phyloP scores from a whole-genome alignment of 2,329 filamentous ascomycete species.

The Fusarium setosum region DNA sequence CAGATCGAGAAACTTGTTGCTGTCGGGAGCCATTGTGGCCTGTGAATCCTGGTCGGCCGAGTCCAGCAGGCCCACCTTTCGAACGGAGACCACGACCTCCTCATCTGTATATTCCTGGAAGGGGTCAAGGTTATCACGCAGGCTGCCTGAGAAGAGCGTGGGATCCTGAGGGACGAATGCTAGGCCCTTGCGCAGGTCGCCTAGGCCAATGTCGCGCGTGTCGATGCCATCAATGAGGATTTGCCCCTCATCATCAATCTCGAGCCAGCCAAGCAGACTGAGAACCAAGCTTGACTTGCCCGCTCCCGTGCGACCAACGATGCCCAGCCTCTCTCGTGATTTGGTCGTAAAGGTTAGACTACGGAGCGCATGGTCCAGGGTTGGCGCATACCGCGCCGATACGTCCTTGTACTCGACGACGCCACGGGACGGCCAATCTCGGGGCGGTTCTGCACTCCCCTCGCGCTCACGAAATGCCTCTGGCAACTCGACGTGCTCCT shows the following conservation, averaged over 20 bases:
- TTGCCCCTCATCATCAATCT: too few species aligned
- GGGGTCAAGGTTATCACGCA: constrained; percentile 73
- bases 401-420: constrained; percentile 63
- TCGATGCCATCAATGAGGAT: constrained; percentile 68
- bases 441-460: too few species aligned
- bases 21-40: too few species aligned
- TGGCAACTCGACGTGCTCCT: too few species aligned
- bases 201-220: constrained; percentile 62
- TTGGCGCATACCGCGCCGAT: constrained; percentile 59
- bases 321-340: constrained; percentile 80
- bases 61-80: too few species aligned
- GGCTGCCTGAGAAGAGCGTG: constrained; percentile 65
- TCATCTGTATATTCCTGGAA: too few species aligned
- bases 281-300: constrained; percentile 78
- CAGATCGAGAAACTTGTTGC: too few species aligned
- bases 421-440: constrained; percentile 58
- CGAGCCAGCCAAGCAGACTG: too few species aligned
- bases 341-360: constrained; percentile 62
- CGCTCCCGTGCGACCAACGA: constrained; percentile 84
- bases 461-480: too few species aligned
- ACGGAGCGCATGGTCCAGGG: constrained; percentile 61
- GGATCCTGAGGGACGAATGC: constrained; percentile 71
- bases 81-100: constrained; percentile 66
- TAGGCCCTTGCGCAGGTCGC: constrained; percentile 63
- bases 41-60: too few species aligned